These are phyloP conservation scores for Kuraishia capsulata DNA, from an alignment of 805 yeast genomes.

Conservation along the genomic window DNA sequence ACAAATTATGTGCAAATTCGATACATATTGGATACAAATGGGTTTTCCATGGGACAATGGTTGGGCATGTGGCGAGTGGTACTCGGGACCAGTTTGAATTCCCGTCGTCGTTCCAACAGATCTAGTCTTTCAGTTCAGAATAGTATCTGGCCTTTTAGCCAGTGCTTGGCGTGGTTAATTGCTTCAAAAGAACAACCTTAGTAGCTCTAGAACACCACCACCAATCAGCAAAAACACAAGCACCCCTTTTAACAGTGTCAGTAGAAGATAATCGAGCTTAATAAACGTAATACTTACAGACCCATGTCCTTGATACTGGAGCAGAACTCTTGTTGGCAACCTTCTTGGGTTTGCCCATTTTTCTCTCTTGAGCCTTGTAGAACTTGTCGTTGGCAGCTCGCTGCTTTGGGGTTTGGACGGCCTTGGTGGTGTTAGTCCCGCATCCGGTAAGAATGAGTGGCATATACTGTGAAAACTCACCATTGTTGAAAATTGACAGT, in stretches of 20 bases:
- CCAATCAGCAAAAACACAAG: slow-evolving; percentile 64
- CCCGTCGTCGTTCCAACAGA: background rate
- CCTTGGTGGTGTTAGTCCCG: slow-evolving; percentile 25
- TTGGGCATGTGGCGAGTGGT: too few species aligned
- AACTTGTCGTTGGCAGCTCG: slow-evolving; percentile 81
- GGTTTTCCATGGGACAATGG: too few species aligned
- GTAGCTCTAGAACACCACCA: slow-evolving; percentile 69
- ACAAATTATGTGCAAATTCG: too few species aligned
- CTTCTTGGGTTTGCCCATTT: slow-evolving; percentile 64
- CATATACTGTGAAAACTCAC: background rate
- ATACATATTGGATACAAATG: too few species aligned
- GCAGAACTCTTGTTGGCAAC: slow-evolving; percentile 26
- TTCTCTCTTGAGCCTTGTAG: slow-evolving; percentile 61
- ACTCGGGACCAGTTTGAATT: too few species aligned
- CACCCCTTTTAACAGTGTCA: slow-evolving; percentile 13
- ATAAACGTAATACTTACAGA: slow-evolving; percentile 33
- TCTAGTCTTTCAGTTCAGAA: background rate
- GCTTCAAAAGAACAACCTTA: slow-evolving; percentile 42
- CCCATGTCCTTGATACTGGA: slow-evolving; percentile 61
- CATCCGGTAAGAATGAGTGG: background rate
- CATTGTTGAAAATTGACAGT: background rate
- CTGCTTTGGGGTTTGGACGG: slow-evolving; percentile 78
- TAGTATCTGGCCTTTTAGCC: too few species aligned
- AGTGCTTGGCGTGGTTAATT: too few species aligned
- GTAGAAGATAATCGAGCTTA: background rate